These are phyloP conservation scores for Epichloe coenophiala DNA, from an alignment of 2,329 filamentous ascomycete genomes.

Conservation along the genomic window DNA sequence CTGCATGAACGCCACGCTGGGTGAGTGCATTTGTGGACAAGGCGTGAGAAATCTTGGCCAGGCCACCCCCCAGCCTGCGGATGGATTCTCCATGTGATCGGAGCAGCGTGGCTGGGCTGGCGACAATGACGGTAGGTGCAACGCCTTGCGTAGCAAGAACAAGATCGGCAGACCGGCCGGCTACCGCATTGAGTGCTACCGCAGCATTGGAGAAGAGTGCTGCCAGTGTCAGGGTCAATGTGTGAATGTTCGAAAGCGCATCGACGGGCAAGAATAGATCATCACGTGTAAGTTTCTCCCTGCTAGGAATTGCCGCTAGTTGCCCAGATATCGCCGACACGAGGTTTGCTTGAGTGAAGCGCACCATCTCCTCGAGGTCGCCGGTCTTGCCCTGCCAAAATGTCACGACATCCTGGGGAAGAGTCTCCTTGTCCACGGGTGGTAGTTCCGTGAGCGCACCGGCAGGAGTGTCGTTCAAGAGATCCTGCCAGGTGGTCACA, in stretches of 20 bases:
- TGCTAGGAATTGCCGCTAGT: conserved; percentile 59
- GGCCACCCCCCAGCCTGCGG: conserved; percentile 42
- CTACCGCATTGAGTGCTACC: conserved; percentile 78
- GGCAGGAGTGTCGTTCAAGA: conserved; percentile 56
- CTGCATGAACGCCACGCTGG: conserved; percentile 57
- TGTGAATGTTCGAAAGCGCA: conserved; percentile 64
- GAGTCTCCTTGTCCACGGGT: conserved; percentile 36
- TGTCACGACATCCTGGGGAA: conserved; percentile 40
- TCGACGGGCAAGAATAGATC: conserved; percentile 82
- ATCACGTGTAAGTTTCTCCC: conserved; percentile 56
- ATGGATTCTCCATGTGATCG: conserved; percentile 51
- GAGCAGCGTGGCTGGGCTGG: conserved; percentile 59
- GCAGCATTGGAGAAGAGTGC: conserved; percentile 78
- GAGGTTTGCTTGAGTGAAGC: conserved; percentile 71
- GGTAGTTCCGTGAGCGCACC: conserved; percentile 51
- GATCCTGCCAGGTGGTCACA: conserved; percentile 86
- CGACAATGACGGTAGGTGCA: conserved; percentile 70
- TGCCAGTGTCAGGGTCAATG: conserved; percentile 65
- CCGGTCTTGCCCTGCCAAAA: conserved; percentile 49
- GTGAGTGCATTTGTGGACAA: conserved; percentile 56
- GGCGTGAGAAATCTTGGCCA: conserved; percentile 57
- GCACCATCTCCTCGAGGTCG: conserved; percentile 54
- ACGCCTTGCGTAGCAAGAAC: conserved; percentile 58
- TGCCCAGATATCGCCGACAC: conserved; percentile 71
- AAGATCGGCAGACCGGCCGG: conserved; percentile 59